Evolutionary conservation across 208 protist species (phyloP), one percentile per base, ranked within the genome.

Genomic region (Leishmania amazonensis): DNA sequence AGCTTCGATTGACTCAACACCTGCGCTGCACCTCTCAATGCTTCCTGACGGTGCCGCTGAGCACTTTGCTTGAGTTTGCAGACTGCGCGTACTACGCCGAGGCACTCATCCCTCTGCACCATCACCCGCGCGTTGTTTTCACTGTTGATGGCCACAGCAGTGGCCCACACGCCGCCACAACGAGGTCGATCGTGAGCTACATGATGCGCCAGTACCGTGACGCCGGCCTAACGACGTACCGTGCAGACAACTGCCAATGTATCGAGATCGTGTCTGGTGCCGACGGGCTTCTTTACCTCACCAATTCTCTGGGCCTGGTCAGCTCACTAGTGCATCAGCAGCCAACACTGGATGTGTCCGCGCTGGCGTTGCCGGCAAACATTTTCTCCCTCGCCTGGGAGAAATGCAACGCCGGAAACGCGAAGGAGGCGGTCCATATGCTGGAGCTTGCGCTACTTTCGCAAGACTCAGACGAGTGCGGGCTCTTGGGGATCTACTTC

Each of bases 241-340:
- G 45, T 60, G 38, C 47, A 38, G 81, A 76, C n/a, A 45, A 54
- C 35, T 73, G 81, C 31, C 81, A 84, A 53, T 81, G 86, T 5
- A 40, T 90, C 4, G 90, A 94, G 78, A 73, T 91, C 47, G 77
- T 94, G 19, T 68, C 74, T 19, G 90, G 81, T 0, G 83, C 83
- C 64, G 87, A 92, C 62, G 84, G 76, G 7, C 83, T 89, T 67
- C 84, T 83, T 38, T 94, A 94, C 79, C 35, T 94, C 38, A 92
- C 90, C 40, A 92, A 92, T 77, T 80, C 65, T 11, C 81, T 94
- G 11, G 87, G 90, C 35, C 76, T 94, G 15, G 75, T 91, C 42
- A 83, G 75, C 78, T 74, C 80, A 1, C 62, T 85, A 58, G 65
- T 87, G 5, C 76, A 79, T 24, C 67, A 73, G 75, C 79, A 45